Percentiles rank a stretch among this genome's conserved stretches.
Evolutionary conservation across 1,139 yeast species (phyloP).

Genomic region (Kodamaea plutei): DNA sequence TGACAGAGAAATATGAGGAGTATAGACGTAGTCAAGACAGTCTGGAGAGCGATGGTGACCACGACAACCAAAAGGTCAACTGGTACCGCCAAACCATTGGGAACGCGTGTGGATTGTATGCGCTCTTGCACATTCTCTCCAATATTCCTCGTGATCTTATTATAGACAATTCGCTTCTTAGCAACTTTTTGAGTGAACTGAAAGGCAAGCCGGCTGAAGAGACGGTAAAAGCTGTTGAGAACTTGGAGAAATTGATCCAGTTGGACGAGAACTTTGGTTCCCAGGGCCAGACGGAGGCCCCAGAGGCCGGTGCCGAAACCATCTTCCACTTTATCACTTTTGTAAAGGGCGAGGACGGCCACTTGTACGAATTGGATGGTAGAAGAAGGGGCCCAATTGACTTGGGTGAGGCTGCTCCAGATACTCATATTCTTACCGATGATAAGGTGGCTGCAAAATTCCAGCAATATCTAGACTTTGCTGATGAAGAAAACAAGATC

Average conservation of each 20-base stretch:
- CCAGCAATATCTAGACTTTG: conserved; percentile 58
- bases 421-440: conserved; percentile 52
- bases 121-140: conserved; percentile 68
- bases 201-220: conserved; percentile 24
- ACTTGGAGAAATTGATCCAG: conserved; percentile 42
- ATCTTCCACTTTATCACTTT: conserved; percentile 79
- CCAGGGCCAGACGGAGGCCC: conserved; percentile 79
- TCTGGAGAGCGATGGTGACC: conserved; percentile 10
- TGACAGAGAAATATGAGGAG: conserved; percentile 57
- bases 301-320: conserved; percentile 59
- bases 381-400: conserved; percentile 75
- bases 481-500: conserved; percentile 55
- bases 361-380: conserved; percentile 84
- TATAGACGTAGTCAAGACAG: conserved; percentile 38
- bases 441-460: conserved; percentile 51
- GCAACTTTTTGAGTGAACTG: conserved; percentile 17
- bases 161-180: conserved; percentile 32
- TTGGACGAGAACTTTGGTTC: conserved; percentile 58
- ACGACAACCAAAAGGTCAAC: conserved; percentile 24
- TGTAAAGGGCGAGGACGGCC: conserved; percentile 54
- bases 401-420: conserved; percentile 42
- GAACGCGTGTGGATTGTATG: conserved; percentile 93
- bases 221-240: conserved; percentile 47
- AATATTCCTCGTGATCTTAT: conserved; percentile 53
- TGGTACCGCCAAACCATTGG: conserved; percentile 86